Evolutionary conservation across 2,329 filamentous ascomycete genomes (phyloP).

Genomic region (Xylaria polymorpha): DNA sequence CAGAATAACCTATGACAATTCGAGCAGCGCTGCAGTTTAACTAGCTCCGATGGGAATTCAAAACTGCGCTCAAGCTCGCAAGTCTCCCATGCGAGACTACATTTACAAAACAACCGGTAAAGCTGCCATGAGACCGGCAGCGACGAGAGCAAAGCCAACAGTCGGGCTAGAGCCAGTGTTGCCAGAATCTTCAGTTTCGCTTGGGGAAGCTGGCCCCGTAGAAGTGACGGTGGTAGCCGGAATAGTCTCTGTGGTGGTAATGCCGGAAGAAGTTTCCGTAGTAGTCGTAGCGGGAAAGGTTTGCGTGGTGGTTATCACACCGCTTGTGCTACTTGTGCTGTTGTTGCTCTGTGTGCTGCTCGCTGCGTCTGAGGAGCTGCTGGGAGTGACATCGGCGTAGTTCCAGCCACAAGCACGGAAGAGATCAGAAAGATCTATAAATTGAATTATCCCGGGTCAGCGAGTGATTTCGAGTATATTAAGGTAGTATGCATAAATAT

Average conservation of each 20-base stretch:
- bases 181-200: background rate
- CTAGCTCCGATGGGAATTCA: background rate
- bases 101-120: constrained; percentile 17
- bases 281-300: constrained; percentile 8
- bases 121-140: constrained; percentile 25
- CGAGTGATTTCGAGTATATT: background rate
- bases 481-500: background rate
- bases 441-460: background rate
- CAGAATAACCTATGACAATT: background rate
- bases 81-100: background rate
- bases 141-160: constrained; percentile 17
- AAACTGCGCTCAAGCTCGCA: background rate
- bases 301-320: constrained; percentile 13
- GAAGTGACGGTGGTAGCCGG: constrained; percentile 18
- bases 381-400: constrained; percentile 20
- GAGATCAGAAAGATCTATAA: constrained; percentile 16
- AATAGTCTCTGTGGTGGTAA: constrained; percentile 6
- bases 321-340: constrained; percentile 1
- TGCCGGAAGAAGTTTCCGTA: constrained; percentile 11
- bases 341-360: constrained; percentile 14
- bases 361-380: constrained; percentile 9
- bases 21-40: background rate
- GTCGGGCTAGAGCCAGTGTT: constrained; percentile 7
- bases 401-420: constrained; percentile 25
- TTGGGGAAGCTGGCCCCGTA: constrained; percentile 7